These are phyloP conservation scores for Aspergillus alliaceus DNA, from an alignment of 2,329 filamentous ascomycete species.

Conservation along the genomic window DNA sequence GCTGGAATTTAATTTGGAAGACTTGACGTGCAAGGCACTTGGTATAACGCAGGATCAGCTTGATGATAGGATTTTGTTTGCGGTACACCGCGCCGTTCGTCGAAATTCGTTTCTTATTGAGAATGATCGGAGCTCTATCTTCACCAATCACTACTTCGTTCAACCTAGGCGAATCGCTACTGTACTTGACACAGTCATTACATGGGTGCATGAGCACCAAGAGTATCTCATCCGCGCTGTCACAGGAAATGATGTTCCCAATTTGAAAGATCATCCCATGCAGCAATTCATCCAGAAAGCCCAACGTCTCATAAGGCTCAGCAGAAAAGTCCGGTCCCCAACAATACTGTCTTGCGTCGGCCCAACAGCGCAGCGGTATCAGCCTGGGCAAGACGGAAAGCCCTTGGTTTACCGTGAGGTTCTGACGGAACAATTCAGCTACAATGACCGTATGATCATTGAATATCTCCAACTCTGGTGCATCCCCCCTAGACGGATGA, in stretches of 20 bases:
- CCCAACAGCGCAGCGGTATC: constrained; percentile 36
- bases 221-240: constrained; percentile 30
- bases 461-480: constrained; percentile 56
- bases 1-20: constrained; percentile 34
- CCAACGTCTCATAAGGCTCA: constrained; percentile 41
- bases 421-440: constrained; percentile 45
- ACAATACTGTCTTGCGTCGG: constrained; percentile 44
- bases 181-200: constrained; percentile 50
- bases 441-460: constrained; percentile 54
- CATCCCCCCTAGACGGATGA: constrained; percentile 42
- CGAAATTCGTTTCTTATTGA: constrained; percentile 36
- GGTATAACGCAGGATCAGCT: constrained; percentile 29
- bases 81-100: constrained; percentile 35
- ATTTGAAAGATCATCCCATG: constrained; percentile 38
- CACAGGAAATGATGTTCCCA: constrained; percentile 25
- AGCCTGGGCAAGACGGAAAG: constrained; percentile 27
- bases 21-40: constrained; percentile 38
- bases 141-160: constrained; percentile 47
- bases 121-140: constrained; percentile 33
- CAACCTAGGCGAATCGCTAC: constrained; percentile 53
- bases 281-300: constrained; percentile 47
- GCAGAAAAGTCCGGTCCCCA: constrained; percentile 43
- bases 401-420: constrained; percentile 31
- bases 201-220: constrained; percentile 57
- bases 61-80: constrained; percentile 32